A percentile compares a stretch with the other conserved stretches of the same genome.
Evolutionary conservation across 768 basidiomycete species (phyloP).

Genomic region (Asterophora parasitica): DNA sequence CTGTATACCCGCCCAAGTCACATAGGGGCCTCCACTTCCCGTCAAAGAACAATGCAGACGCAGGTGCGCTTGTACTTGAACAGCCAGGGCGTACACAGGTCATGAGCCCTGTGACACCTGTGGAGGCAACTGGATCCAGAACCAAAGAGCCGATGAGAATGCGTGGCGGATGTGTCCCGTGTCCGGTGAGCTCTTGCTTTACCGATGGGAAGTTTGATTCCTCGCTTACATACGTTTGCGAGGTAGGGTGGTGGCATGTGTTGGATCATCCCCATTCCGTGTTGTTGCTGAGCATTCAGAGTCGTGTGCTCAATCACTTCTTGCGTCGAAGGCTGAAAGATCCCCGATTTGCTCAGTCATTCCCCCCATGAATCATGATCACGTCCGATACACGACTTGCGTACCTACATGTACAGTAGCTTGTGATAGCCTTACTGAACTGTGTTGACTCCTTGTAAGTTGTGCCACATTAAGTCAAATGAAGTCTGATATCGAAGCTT

Average conservation of each 20-base stretch:
- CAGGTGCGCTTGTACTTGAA: background rate
- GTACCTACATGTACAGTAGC: no score
- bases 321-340: no score
- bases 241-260: slow-evolving; percentile 10
- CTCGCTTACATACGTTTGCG: background rate
- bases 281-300: slow-evolving; percentile 7
- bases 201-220: background rate
- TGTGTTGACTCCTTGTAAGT: no score
- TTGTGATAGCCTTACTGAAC: no score
- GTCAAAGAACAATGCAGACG: background rate
- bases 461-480: no score
- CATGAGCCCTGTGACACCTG: background rate
- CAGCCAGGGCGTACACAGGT: background rate
- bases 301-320: no score
- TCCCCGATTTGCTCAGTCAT: no score
- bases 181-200: slow-evolving; percentile 9
- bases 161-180: slow-evolving; percentile 14
- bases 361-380: no score
- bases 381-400: no score
- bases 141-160: slow-evolving; percentile 9
- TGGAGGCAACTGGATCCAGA: background rate
- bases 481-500: no score
- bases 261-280: slow-evolving; percentile 15
- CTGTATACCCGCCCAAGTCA: no score
- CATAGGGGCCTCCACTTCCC: no score